These are phyloP conservation scores for Paramecium bursaria DNA, from an alignment of 73 alveolate genomes.

Conservation along the genomic window DNA sequence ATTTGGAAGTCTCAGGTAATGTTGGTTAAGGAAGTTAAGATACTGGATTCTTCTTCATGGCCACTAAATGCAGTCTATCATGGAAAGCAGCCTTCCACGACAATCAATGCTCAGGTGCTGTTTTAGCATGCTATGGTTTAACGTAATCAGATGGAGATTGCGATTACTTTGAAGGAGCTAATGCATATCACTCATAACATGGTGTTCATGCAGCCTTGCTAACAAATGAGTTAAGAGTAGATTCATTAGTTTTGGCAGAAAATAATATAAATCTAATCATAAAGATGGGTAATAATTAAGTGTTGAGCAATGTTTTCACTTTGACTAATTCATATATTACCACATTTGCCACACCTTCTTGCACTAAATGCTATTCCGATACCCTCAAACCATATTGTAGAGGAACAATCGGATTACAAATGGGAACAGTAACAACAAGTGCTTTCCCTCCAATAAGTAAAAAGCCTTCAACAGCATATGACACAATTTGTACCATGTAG, in stretches of 20 bases:
- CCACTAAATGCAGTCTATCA: constrained; percentile 1
- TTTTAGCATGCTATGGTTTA: constrained; percentile 22
- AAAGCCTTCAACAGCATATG: constrained; percentile 48
- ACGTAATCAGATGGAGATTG: constrained; percentile 3
- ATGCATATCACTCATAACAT: constrained; percentile 17
- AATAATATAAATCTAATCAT: not conserved
- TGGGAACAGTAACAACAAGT: constrained; percentile 31
- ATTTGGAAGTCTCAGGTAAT: constrained; percentile 15
- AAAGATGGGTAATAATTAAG: no score
- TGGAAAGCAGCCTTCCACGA: not conserved
- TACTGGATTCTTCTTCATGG: constrained; percentile 54
- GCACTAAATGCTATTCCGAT: not conserved
- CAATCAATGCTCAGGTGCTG: constrained; percentile 16
- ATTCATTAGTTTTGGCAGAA: not conserved
- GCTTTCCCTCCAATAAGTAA: constrained; percentile 26
- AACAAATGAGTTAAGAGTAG: not conserved
- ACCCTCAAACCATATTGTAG: not conserved
- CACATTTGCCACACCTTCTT: not conserved
- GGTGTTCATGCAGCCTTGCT: constrained; percentile 8
- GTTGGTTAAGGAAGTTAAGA: constrained; percentile 26
- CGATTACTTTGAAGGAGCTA: not conserved
- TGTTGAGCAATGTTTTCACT: no score
- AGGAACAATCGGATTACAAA: constrained; percentile 21
- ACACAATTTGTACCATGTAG: constrained; percentile 17
- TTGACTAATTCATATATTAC: constrained; percentile 3